These are phyloP conservation scores for Russula compacta DNA, from an alignment of 768 basidiomycete genomes.

Conservation along the genomic window DNA sequence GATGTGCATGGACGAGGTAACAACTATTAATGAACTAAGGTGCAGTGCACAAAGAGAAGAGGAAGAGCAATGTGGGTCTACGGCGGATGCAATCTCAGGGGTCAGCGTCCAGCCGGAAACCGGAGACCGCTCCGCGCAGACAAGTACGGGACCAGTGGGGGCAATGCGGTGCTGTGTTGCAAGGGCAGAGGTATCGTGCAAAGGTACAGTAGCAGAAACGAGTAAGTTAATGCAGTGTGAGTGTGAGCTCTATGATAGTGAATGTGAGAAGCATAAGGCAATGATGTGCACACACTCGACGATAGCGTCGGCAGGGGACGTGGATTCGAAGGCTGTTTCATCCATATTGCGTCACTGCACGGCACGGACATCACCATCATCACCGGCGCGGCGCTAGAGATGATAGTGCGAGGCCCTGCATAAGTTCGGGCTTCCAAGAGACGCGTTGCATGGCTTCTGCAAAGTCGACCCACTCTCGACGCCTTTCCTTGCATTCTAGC, in stretches of 20 bases:
- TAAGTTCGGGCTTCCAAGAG: conserved; percentile 80
- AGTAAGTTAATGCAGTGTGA: conserved; percentile 19
- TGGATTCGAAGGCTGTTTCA: not conserved
- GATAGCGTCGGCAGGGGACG: not conserved
- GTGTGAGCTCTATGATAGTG: conserved; percentile 14
- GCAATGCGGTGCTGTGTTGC: conserved; percentile 10
- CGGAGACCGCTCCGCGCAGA: not conserved
- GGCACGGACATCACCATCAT: conserved; percentile 29
- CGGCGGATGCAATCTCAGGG: not conserved
- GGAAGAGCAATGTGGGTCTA: conserved; percentile 7
- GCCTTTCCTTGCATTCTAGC: conserved; percentile 72
- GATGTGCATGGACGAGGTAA: not conserved
- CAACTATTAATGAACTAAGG: not conserved
- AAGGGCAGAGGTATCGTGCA: conserved; percentile 17
- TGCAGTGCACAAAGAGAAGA: conserved; percentile 15
- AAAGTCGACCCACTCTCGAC: conserved; percentile 83
- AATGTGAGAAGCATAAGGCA: not conserved
- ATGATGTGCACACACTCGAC: not conserved
- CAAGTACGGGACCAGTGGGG: not conserved
- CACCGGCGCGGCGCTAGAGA: conserved; percentile 55
- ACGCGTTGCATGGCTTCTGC: conserved; percentile 67
- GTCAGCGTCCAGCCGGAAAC: not conserved
- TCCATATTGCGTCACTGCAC: not conserved
- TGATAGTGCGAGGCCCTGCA: conserved; percentile 63
- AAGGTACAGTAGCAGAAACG: conserved; percentile 12